Evolutionary conservation across 495 filamentous ascomycete genomes (phyloP).

Genomic region (Cercophora sp.): DNA sequence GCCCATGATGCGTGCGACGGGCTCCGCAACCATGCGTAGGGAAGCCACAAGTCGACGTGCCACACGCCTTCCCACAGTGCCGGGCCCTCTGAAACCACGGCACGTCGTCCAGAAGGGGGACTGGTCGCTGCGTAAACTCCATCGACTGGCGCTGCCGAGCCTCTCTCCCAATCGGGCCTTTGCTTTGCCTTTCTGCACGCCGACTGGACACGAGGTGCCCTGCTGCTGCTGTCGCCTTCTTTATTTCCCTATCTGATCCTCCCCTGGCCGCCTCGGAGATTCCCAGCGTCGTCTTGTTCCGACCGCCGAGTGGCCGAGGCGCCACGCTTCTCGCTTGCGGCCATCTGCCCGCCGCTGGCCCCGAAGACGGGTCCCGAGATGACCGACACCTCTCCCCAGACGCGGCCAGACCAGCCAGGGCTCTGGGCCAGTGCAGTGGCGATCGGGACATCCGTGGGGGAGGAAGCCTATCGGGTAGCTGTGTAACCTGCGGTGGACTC

Average conservation of each 20-base stretch:
- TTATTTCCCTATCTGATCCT: too few relatives aligned
- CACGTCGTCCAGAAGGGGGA: constrained; percentile 1
- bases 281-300: constrained; percentile 3
- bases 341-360: constrained; percentile 8
- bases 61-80: constrained; percentile 9
- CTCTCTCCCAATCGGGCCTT: constrained; percentile 9
- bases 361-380: constrained; percentile 10
- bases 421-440: constrained; percentile 12
- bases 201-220: too few relatives aligned
- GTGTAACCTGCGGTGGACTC: constrained; percentile 13
- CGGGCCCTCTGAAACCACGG: constrained; percentile 13
- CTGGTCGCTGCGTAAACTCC: not conserved
- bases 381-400: constrained; percentile 9
- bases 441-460: constrained; percentile 21
- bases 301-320: constrained; percentile 7
- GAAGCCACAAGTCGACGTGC: constrained; percentile 13
- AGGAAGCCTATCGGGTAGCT: constrained; percentile 24
- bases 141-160: too few relatives aligned
- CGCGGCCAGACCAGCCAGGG: constrained; percentile 8
- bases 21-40: constrained; percentile 9
- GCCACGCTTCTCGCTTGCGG: constrained; percentile 8
- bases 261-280: not conserved
- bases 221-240: too few relatives aligned
- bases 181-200: too few relatives aligned
- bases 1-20: constrained; percentile 2